Percentiles rank a stretch among this genome's conserved stretches.
Evolutionary conservation across 2,329 filamentous ascomycete genomes (phyloP).

Genomic region (Pezicula neosporulosa): DNA sequence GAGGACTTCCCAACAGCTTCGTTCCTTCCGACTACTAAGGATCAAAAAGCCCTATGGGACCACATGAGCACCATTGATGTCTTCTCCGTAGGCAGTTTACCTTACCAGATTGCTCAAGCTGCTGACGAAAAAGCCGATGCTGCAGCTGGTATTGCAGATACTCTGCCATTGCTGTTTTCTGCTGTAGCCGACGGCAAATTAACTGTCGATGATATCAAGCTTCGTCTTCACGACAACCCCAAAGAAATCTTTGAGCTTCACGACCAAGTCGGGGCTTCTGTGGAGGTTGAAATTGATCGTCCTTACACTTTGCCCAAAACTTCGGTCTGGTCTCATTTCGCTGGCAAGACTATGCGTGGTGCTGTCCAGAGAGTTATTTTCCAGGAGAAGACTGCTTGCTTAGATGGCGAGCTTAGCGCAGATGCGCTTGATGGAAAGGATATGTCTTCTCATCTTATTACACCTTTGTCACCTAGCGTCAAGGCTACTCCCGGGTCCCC

Average conservation of each 20-base stretch:
- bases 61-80: slow-evolving; percentile 71
- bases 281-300: slow-evolving; percentile 75
- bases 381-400: slow-evolving; percentile 69
- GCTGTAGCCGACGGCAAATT: slow-evolving; percentile 72
- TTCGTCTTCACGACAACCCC: slow-evolving; percentile 72
- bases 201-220: slow-evolving; percentile 69
- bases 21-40: slow-evolving; percentile 61
- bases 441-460: slow-evolving; percentile 65
- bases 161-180: slow-evolving; percentile 70
- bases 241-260: slow-evolving; percentile 81
- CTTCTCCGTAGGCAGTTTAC: slow-evolving; percentile 75
- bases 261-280: slow-evolving; percentile 68
- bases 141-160: slow-evolving; percentile 66
- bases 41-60: slow-evolving; percentile 73
- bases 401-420: slow-evolving; percentile 62
- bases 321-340: slow-evolving; percentile 66
- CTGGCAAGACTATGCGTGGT: slow-evolving; percentile 64
- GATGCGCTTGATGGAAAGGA: slow-evolving; percentile 63
- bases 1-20: slow-evolving; percentile 65
- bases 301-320: slow-evolving; percentile 55
- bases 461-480: slow-evolving; percentile 52
- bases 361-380: slow-evolving; percentile 74
- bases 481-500: slow-evolving; percentile 38
- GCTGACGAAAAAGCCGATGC: slow-evolving; percentile 51
- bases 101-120: slow-evolving; percentile 67